Evolutionary conservation across 257 asterid genomes (phyloP).

Genomic region (Rehmannia glutinosa): DNA sequence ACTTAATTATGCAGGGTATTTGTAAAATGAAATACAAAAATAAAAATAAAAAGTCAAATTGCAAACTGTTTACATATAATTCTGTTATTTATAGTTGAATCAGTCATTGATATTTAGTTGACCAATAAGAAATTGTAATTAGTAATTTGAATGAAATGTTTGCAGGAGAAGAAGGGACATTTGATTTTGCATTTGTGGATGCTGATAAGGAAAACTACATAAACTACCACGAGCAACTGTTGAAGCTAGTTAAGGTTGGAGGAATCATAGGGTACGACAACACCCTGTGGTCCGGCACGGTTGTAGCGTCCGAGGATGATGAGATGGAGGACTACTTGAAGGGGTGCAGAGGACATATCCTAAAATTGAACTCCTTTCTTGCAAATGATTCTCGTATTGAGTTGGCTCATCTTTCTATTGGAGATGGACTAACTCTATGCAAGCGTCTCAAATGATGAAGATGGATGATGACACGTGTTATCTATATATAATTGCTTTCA

Average conservation of each 20-base stretch:
- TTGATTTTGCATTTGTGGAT: slow-evolving; percentile 66
- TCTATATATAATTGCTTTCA: no score
- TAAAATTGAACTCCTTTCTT: slow-evolving; percentile 42
- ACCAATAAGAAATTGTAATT: neutral
- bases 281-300: slow-evolving; percentile 59
- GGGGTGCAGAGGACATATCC: slow-evolving; percentile 25
- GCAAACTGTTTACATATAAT: no score
- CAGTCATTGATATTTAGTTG: no score
- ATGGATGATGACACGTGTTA: no score
- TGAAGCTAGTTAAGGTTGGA: slow-evolving; percentile 50
- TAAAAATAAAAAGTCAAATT: no score
- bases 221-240: slow-evolving; percentile 46
- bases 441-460: slow-evolving; percentile 36
- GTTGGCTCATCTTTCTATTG: slow-evolving; percentile 53
- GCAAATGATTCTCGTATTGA: slow-evolving; percentile 53
- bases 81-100: no score
- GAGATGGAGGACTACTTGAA: slow-evolving; percentile 34
- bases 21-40: no score
- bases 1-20: no score
- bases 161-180: slow-evolving; percentile 50
- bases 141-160: neutral
- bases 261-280: slow-evolving; percentile 66
- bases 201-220: slow-evolving; percentile 64
- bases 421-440: slow-evolving; percentile 70
- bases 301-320: slow-evolving; percentile 36